A percentile compares a stretch with the other conserved stretches of the same genome.
Conservation (phyloP, 2,329 filamentous ascomycete species). For the Escovopsis weberi region DNA sequence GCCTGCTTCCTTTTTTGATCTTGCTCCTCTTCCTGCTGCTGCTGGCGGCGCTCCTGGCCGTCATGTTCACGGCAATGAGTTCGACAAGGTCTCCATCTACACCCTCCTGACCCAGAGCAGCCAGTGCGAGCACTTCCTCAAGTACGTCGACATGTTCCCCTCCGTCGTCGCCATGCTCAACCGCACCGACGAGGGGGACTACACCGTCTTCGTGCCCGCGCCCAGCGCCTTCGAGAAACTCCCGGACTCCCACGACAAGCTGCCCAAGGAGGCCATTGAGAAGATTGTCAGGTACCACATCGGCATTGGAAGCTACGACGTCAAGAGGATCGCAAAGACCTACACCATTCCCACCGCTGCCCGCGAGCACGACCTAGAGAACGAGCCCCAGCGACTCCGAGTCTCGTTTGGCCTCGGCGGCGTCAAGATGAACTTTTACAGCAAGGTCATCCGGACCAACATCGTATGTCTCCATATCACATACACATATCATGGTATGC, state of each 20-base stretch:
- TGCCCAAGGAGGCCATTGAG: constrained; percentile 55
- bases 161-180: constrained; percentile 62
- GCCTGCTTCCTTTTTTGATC: too few species aligned
- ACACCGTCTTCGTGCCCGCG: constrained; percentile 69
- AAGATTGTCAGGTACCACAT: constrained; percentile 63
- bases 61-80: background rate
- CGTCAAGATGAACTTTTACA: constrained; percentile 63
- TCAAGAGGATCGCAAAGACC: constrained; percentile 47
- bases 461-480: constrained; percentile 36
- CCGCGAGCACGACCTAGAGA: constrained; percentile 43
- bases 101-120: constrained; percentile 63
- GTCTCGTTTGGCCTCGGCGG: constrained; percentile 48
- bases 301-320: constrained; percentile 50
- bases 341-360: constrained; percentile 63
- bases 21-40: too few species aligned
- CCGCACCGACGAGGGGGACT: constrained; percentile 52
- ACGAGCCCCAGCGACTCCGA: constrained; percentile 56
- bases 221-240: constrained; percentile 59
- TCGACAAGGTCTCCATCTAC: constrained; percentile 47
- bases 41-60: too few species aligned
- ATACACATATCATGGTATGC: background rate
- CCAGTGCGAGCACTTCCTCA: constrained; percentile 61
- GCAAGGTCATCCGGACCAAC: constrained; percentile 53
- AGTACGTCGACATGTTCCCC: constrained; percentile 58
- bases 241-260: constrained; percentile 39